A percentile compares a stretch with the other conserved stretches of the same genome.
These are phyloP conservation scores for Dendrocalamus sinicus DNA, from an alignment of 176 grass and related monocot species.

Conservation along the genomic window DNA sequence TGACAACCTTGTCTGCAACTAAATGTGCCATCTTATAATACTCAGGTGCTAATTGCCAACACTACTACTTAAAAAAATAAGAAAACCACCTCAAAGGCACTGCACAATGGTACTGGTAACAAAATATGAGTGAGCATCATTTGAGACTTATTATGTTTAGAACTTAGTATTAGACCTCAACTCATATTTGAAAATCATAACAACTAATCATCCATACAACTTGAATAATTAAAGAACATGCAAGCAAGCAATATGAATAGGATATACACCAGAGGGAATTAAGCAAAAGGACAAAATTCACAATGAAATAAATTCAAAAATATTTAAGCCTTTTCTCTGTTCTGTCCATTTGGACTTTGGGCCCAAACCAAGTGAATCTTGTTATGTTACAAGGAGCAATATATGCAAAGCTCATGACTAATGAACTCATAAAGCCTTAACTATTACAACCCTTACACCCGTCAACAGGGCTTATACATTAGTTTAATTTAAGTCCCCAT, in stretches of 20 bases:
- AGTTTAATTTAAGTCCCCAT: not conserved
- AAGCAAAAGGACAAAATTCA: not conserved
- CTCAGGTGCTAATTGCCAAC: not conserved
- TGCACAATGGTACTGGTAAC: not conserved
- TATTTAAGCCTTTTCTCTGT: not conserved
- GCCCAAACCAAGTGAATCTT: not conserved
- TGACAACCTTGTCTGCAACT: not conserved
- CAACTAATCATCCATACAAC: not conserved
- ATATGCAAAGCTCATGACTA: not conserved
- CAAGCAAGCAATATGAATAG: slow-evolving; percentile 6
- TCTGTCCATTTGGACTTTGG: slow-evolving; percentile 5
- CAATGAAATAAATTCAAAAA: not conserved
- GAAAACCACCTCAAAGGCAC: slow-evolving; percentile 19
- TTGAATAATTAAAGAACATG: not conserved
- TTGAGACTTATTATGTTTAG: not conserved
- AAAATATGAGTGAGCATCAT: not conserved
- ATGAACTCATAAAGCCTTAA: not conserved
- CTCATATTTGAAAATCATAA: not conserved
- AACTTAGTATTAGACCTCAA: slow-evolving; percentile 9
- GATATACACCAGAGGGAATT: not conserved
- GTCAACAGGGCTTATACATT: not conserved
- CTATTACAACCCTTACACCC: not conserved
- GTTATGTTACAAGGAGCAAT: not conserved
- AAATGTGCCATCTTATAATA: not conserved
- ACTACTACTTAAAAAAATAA: slow-evolving; percentile 7